phyloP scores from a whole-genome alignment of 257 asterid species.

The Nicotiana obtusifolia region DNA sequence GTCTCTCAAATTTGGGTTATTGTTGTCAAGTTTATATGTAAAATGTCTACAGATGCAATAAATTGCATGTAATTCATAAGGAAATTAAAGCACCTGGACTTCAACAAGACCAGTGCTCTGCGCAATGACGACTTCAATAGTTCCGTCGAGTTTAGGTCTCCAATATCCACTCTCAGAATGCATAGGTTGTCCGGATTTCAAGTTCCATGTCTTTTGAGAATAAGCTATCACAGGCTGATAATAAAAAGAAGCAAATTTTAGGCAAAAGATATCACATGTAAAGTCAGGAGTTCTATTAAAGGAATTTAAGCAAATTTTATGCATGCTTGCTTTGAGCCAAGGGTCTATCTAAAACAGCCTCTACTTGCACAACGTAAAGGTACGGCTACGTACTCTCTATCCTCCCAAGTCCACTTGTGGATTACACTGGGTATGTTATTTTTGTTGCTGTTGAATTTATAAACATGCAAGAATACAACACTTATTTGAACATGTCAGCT shows the following conservation, averaged over 20 bases:
- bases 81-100: slow-evolving; percentile 38
- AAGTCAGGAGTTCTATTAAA: background rate
- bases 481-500: background rate
- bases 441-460: no score
- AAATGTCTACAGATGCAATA: background rate
- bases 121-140: slow-evolving; percentile 63
- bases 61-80: background rate
- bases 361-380: no score
- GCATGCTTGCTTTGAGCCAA: no score
- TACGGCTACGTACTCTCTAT: no score
- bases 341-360: no score
- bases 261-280: background rate
- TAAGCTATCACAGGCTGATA: slow-evolving; percentile 47
- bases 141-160: slow-evolving; percentile 59
- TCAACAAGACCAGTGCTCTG: slow-evolving; percentile 81
- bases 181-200: slow-evolving; percentile 56
- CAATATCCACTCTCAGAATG: slow-evolving; percentile 72
- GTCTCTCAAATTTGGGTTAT: background rate
- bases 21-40: background rate
- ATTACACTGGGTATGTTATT: no score
- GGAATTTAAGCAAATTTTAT: background rate
- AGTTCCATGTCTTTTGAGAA: slow-evolving; percentile 68
- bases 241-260: background rate
- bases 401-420: no score
- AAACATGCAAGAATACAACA: background rate